Base-by-base conservation (phyloP, 108 stramenopile genomes). In the Mediolabrus comicus region DNA sequence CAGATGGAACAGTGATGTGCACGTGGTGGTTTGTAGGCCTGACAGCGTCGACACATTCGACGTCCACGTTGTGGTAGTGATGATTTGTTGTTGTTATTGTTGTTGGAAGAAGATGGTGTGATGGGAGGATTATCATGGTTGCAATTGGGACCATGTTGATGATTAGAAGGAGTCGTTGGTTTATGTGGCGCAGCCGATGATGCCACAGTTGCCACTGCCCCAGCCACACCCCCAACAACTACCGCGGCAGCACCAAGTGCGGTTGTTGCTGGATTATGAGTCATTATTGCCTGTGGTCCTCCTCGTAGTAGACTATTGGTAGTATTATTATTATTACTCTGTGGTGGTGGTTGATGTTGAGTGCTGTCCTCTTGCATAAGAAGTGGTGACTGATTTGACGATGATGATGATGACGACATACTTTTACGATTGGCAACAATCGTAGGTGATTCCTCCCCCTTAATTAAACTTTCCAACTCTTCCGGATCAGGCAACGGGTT, bases 1-100 rank as follows among this genome's bases (percentile, higher is more conserved):
- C 95, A 96, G n/a, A 96, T 82, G 64, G 86, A 86, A 56, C 66
- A 91, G 71, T 88, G 87, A 80, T 88, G 95, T 32, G 95, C 95
- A 62, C 95, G 86, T 28, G 79, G 89, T 31, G 95, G 95, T 60
- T 96, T 96, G 82, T 87, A 96, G 4, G 92, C 71, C 8, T 87
- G 84, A 75, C 95, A 96, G 19, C 91, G 71, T 17, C 94, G 81
- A 66, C 94, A 95, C 43, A 91, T 81, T 30, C 84, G 66, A 53
- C 65, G 60, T 25, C 85, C 85, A 28, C 79, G 67, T 59, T 65
- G 68, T 36, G 41, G 41, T 41, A 41, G 41, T 10, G 41, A 14
- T 2, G 7, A 10, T 3, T n/a, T 16, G n/a, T 10, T 14, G 10
- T 41, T 41, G 41, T 41, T 41, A 16, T 41, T 14, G 1, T 41